phyloP scores from a whole-genome alignment of 805 yeast genomes.

The Lipomyces lipofer region DNA sequence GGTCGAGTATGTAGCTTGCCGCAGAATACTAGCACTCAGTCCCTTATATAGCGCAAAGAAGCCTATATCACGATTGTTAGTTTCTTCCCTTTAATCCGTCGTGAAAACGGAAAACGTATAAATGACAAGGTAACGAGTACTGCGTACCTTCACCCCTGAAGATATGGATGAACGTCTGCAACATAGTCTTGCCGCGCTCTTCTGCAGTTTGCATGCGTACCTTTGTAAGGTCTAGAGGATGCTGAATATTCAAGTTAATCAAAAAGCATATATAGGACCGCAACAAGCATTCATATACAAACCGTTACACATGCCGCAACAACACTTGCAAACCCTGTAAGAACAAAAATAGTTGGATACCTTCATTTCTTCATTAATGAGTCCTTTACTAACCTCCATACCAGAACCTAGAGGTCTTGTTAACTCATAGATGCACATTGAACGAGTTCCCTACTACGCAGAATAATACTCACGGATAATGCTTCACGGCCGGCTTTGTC shows the following conservation, averaged over 20 bases:
- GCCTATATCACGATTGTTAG: conserved; percentile 27
- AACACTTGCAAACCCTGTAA: conserved; percentile 39
- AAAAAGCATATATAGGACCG: background rate
- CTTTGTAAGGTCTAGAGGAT: conserved; percentile 84
- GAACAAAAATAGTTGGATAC: background rate
- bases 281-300: background rate
- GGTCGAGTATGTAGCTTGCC: conserved; percentile 88
- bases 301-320: conserved; percentile 44
- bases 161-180: conserved; percentile 61
- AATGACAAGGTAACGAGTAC: background rate
- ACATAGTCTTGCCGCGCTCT: conserved; percentile 61
- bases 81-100: background rate
- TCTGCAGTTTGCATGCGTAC: conserved; percentile 82
- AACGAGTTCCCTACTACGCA: background rate
- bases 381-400: conserved; percentile 42
- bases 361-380: background rate
- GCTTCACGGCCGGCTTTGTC: too few species aligned
- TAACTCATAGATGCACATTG: background rate
- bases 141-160: conserved; percentile 57
- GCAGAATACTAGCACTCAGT: conserved; percentile 71
- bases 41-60: conserved; percentile 73
- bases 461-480: conserved; percentile 37
- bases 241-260: conserved; percentile 38
- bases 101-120: background rate
- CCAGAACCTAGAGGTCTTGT: conserved; percentile 41